Base-by-base conservation (phyloP, 2,329 filamentous ascomycete species). In the Zarea fungicola region DNA sequence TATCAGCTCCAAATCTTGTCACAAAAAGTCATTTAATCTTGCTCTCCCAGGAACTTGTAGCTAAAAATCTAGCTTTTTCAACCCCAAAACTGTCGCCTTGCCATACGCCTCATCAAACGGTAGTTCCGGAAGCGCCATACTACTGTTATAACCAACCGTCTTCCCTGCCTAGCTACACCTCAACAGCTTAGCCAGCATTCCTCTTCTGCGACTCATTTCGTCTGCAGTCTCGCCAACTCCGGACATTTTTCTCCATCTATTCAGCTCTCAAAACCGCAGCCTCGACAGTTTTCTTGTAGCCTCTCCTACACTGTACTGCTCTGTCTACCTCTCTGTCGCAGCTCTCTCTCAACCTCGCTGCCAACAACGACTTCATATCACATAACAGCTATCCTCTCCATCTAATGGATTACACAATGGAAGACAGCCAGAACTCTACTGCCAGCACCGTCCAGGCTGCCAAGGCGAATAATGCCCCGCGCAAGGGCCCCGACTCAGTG, bases 391-490 rank as follows among this genome's bases (percentile, higher is more conserved):
- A 7, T 35, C 9, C 36, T 23, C 21, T 26, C 21, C 5, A 40
- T 26, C 14, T 26, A 50, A 71, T 74, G 71, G 65, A 70, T 51
- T 76, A 69, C 63, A 62, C 67, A 52, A 73, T 68, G 66, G 73
- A 71, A 55, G 62, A 87, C 59, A 78, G 72, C 47, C 85, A 89
- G 66, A 88, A 85, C 68, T 74, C 84, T 48, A 79, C 79, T 21
- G 81, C 82, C 25, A 81, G 82, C 58, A 77, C 74, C 58, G 70
- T 77, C 50, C 76, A 83, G 61, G 75, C 80, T 50, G 73, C 78
- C 51, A 87, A 87, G 71, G 72, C 85, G n/a, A n/a, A n/a, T 50
- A 71, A 74, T 54, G 71, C 73, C 40, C 66, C 75, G 44, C 75
- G 78, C 56, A 82, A 75, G 56, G 75, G 75, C 25, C 73, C 76